Conservation (phyloP, 31 red algal species). For the Asparagopsis taxiformis region DNA sequence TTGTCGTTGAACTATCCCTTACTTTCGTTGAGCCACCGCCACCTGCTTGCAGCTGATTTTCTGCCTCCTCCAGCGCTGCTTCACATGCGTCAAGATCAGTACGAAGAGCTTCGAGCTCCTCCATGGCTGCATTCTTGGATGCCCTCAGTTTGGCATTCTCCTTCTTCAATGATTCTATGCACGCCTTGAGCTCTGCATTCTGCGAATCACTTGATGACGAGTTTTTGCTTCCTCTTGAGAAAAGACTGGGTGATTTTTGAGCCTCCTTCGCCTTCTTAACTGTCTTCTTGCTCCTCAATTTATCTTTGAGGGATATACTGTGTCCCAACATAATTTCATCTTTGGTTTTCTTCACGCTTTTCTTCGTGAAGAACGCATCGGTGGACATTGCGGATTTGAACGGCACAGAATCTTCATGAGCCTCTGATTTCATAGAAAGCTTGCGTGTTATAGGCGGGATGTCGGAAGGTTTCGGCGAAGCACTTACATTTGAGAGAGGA, state of each 20-base stretch:
- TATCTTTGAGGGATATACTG: conserved; percentile 25
- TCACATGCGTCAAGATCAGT: conserved; percentile 36
- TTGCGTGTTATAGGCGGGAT: too few relatives aligned
- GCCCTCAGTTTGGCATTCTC: conserved; percentile 46
- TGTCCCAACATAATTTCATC: conserved; percentile 16
- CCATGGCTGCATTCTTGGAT: conserved; percentile 27
- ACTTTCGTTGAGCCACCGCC: background rate
- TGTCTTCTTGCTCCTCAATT: conserved; percentile 25
- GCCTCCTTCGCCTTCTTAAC: conserved; percentile 3
- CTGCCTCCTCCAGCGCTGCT: conserved; percentile 13
- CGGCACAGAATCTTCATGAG: too few relatives aligned
- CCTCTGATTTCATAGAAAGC: too few relatives aligned
- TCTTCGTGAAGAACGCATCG: too few relatives aligned
- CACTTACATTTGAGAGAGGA: too few relatives aligned
- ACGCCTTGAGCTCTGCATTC: conserved; percentile 37
- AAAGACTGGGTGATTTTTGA: background rate
- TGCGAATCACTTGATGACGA: conserved; percentile 15
- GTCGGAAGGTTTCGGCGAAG: too few relatives aligned
- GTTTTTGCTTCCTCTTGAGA: conserved; percentile 7
- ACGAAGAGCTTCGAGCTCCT: conserved; percentile 19
- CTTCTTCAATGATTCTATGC: conserved; percentile 23
- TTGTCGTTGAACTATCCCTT: background rate
- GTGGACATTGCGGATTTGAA: too few relatives aligned
- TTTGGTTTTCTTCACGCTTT: conserved; percentile 13
- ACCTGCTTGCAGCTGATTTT: background rate